Evolutionary conservation across 1,139 yeast genomes (phyloP).

Genomic region (Blastobotrys malaysiensis): DNA sequence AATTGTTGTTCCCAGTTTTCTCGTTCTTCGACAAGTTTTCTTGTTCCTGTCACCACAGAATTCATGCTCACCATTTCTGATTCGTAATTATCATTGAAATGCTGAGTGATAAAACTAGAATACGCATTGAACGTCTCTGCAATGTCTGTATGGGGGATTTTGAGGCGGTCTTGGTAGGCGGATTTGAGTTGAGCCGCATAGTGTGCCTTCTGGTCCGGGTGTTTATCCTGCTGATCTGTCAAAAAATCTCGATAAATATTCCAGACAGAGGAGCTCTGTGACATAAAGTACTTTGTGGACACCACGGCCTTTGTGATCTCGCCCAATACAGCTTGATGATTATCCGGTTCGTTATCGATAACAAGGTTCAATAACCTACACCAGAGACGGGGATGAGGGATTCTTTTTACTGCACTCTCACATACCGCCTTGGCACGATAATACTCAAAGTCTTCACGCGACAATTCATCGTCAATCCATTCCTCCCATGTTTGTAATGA

Average conservation of each 20-base stretch:
- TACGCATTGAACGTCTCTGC: slow-evolving; percentile 41
- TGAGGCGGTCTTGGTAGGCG: slow-evolving; percentile 35
- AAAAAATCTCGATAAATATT: slow-evolving; percentile 22
- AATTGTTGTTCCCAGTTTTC: slow-evolving; percentile 21
- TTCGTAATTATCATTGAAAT: slow-evolving; percentile 36
- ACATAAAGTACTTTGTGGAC: slow-evolving; percentile 36
- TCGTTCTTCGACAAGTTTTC: slow-evolving; percentile 21
- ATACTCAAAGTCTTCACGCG: slow-evolving; percentile 6
- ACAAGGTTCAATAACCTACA: neutral
- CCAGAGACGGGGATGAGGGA: neutral
- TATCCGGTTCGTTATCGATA: neutral
- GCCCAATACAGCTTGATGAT: neutral
- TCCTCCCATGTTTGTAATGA: slow-evolving; percentile 22
- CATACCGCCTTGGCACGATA: slow-evolving; percentile 14
- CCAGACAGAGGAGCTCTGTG: slow-evolving; percentile 39
- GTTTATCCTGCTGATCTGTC: slow-evolving; percentile 6
- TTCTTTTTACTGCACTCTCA: slow-evolving; percentile 3
- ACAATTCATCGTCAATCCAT: slow-evolving; percentile 24
- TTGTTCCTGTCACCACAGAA: slow-evolving; percentile 34
- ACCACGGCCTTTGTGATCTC: slow-evolving; percentile 20
- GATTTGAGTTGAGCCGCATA: neutral
- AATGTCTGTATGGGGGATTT: slow-evolving; percentile 41
- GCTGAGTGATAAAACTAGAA: slow-evolving; percentile 41
- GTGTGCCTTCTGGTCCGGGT: slow-evolving; percentile 5
- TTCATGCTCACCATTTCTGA: slow-evolving; percentile 39